A percentile compares a stretch with the other conserved stretches of the same genome.
Evolutionary conservation across 495 filamentous ascomycete species (phyloP).

Genomic region (Bathelium albidoporum): DNA sequence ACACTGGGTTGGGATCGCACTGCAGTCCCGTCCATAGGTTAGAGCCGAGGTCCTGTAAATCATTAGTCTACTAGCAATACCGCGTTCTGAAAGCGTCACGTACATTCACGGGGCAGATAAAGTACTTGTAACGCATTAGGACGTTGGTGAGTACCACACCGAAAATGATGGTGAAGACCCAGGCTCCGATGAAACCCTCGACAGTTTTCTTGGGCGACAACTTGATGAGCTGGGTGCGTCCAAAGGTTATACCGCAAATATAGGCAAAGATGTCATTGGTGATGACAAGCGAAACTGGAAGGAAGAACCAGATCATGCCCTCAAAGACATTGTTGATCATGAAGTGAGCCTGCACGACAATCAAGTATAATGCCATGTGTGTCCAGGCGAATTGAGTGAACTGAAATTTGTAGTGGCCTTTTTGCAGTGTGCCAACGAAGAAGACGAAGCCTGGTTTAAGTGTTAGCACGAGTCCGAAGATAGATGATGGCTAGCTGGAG

Average conservation of each 20-base stretch:
- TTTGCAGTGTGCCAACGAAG: slow-evolving; percentile 92
- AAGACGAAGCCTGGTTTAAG: slow-evolving; percentile 76
- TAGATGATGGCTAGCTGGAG: not conserved
- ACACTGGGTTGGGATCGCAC: slow-evolving; percentile 89
- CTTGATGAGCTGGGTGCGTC: slow-evolving; percentile 93
- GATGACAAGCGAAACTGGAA: slow-evolving; percentile 89
- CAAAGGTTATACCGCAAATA: slow-evolving; percentile 93
- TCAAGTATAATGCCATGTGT: slow-evolving; percentile 96
- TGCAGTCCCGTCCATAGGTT: slow-evolving; percentile 85
- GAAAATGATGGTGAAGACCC: slow-evolving; percentile 86
- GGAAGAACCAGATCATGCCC: slow-evolving; percentile 99
- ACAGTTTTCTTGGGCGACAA: slow-evolving; percentile 99
- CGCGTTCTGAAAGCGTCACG: slow-evolving; percentile 18
- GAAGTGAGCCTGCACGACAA: slow-evolving; percentile 96
- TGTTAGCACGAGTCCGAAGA: not conserved
- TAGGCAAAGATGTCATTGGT: slow-evolving; percentile 99
- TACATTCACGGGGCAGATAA: slow-evolving; percentile 92
- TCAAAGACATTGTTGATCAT: slow-evolving; percentile 99
- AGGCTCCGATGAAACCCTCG: slow-evolving; percentile 94
- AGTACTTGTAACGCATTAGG: slow-evolving; percentile 89
- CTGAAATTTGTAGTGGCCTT: slow-evolving; percentile 93
- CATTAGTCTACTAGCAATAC: slow-evolving; percentile 15
- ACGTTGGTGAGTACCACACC: slow-evolving; percentile 75
- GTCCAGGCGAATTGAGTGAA: slow-evolving; percentile 99
- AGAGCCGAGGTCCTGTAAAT: slow-evolving; percentile 68